Conservation (phyloP, 1,284 basidiomycete genomes). For the Ceratobasidium sp. region DNA sequence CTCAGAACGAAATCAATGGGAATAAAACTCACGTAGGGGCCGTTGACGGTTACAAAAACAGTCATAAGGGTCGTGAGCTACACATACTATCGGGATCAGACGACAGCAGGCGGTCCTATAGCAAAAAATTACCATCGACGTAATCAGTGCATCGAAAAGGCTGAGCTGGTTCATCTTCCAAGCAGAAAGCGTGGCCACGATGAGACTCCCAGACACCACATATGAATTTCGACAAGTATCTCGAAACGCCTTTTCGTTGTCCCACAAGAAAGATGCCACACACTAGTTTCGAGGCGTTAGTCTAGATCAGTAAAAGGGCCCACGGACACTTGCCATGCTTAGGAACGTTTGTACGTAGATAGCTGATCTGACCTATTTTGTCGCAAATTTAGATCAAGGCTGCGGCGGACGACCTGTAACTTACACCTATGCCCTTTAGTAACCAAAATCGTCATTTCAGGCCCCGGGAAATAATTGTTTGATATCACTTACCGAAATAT, state of each 20-base stretch:
- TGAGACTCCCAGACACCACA: constrained; percentile 22
- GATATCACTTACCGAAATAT: constrained; percentile 22
- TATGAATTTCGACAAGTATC: constrained; percentile 34
- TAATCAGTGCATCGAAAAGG: constrained; percentile 31
- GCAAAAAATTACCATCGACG: constrained; percentile 6
- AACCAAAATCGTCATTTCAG: background rate
- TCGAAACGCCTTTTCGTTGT: constrained; percentile 31
- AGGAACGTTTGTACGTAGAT: constrained; percentile 31
- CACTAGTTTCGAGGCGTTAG: background rate
- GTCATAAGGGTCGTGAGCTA: constrained; percentile 37
- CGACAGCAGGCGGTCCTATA: background rate
- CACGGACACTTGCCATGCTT: constrained; percentile 14
- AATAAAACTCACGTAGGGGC: constrained; percentile 3
- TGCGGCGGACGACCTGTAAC: background rate
- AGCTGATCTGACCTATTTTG: constrained; percentile 17
- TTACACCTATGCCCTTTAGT: constrained; percentile 25
- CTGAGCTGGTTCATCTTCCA: constrained; percentile 19
- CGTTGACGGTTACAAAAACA: constrained; percentile 24
- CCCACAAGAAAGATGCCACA: constrained; percentile 19
- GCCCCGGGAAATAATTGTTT: background rate
- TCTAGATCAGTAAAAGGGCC: background rate
- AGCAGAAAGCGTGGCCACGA: constrained; percentile 20
- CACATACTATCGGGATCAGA: no score
- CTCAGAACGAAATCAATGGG: background rate
- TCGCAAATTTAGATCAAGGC: background rate